A percentile compares a stretch with the other conserved stretches of the same genome.
Conservation (phyloP, 306 rosid species). For the Arachis stenosperma region DNA sequence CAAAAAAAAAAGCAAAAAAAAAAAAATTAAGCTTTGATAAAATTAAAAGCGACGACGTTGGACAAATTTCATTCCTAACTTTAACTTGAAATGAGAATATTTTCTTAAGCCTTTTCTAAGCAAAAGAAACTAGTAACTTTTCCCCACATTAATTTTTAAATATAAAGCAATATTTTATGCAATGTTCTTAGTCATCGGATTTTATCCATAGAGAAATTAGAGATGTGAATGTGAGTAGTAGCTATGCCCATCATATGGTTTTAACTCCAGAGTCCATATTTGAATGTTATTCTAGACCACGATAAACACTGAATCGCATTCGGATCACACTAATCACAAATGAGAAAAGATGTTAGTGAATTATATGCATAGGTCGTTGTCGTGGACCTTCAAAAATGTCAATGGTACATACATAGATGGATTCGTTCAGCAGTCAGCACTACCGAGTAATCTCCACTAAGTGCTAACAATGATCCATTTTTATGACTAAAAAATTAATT, state of each 20-base stretch:
- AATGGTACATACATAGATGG: constrained; percentile 5
- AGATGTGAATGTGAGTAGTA: not conserved
- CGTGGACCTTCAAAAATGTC: constrained; percentile 36
- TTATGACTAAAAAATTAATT: not conserved
- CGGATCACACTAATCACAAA: not conserved
- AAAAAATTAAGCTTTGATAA: too few relatives aligned
- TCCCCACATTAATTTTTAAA: too few relatives aligned
- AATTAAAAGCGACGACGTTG: not conserved
- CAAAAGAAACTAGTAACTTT: too few relatives aligned
- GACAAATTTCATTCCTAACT: too few relatives aligned
- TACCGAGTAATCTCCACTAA: constrained; percentile 1
- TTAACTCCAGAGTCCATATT: not conserved
- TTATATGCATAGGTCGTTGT: constrained; percentile 6
- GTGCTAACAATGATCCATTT: constrained; percentile 4
- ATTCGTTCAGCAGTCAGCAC: not conserved
- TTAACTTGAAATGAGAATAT: too few relatives aligned
- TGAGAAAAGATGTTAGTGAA: not conserved
- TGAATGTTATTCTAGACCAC: not conserved
- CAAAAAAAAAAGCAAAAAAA: too few relatives aligned
- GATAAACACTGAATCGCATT: constrained; percentile 15
- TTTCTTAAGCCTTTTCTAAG: too few relatives aligned
- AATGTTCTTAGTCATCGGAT: not conserved
- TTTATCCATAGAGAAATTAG: not conserved
- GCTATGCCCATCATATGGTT: not conserved
- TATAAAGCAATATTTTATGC: not conserved